Conservation (phyloP, 305 asterid genomes). For the Rubia tinctorum region DNA sequence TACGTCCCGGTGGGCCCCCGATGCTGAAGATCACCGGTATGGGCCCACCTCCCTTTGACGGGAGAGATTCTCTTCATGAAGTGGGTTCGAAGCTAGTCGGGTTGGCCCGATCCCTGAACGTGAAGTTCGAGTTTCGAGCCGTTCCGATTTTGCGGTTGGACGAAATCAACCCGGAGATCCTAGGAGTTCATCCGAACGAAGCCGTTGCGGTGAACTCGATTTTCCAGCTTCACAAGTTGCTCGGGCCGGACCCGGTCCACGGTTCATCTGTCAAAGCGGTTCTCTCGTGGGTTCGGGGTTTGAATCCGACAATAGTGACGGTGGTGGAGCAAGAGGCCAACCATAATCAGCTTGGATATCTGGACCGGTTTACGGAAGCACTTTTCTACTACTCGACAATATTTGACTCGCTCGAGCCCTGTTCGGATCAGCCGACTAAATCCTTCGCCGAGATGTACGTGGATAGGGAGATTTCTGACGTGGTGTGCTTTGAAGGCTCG, state of each 20-base stretch:
- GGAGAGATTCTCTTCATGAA: slow-evolving; percentile 23
- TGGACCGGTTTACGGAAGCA: slow-evolving; percentile 27
- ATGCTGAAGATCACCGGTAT: slow-evolving; percentile 24
- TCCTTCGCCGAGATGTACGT: slow-evolving; percentile 25
- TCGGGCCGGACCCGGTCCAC: slow-evolving; percentile 10
- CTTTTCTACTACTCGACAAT: slow-evolving; percentile 30
- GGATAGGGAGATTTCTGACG: slow-evolving; percentile 25
- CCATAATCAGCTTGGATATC: slow-evolving; percentile 19
- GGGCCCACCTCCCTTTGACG: slow-evolving; percentile 25
- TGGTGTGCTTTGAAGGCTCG: slow-evolving; percentile 26
- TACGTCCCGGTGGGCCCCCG: slow-evolving; percentile 32
- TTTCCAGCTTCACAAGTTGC: slow-evolving; percentile 27
- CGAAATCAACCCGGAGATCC: slow-evolving; percentile 28
- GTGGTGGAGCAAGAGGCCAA: slow-evolving; percentile 30
- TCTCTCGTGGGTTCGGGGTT: slow-evolving; percentile 15
- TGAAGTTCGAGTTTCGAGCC: slow-evolving; percentile 25
- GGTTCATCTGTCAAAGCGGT: slow-evolving; percentile 19
- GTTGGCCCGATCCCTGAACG: slow-evolving; percentile 23
- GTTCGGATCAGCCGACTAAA: slow-evolving; percentile 20
- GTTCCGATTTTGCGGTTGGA: slow-evolving; percentile 23
- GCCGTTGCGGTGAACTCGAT: slow-evolving; percentile 28
- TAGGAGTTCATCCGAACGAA: slow-evolving; percentile 19
- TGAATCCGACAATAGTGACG: slow-evolving; percentile 28
- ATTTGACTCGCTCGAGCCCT: slow-evolving; percentile 26
- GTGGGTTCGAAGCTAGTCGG: slow-evolving; percentile 22